Percentiles rank a stretch among this genome's conserved stretches.
Conservation (phyloP, 2,329 filamentous ascomycete genomes). For the Scedosporium apiospermum region DNA sequence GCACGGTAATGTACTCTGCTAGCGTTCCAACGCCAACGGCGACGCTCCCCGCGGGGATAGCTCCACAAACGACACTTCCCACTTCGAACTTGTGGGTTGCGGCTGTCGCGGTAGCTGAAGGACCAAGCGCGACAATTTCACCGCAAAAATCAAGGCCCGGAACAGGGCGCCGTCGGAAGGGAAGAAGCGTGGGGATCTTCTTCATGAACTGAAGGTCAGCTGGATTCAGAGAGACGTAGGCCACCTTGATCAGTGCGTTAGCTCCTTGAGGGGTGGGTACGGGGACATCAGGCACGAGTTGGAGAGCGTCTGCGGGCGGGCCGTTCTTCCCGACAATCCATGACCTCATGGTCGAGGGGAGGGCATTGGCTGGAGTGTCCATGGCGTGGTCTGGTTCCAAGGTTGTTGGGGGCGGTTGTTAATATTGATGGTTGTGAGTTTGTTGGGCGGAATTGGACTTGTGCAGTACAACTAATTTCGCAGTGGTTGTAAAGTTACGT, state of each 20-base stretch:
- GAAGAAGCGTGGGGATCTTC: conserved; percentile 19
- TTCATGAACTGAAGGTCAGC: conserved; percentile 23
- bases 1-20: conserved; percentile 24
- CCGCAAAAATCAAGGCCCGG: conserved; percentile 25
- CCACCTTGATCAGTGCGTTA: conserved; percentile 21
- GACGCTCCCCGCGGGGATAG: conserved; percentile 17
- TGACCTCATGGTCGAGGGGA: conserved; percentile 18
- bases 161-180: conserved; percentile 19
- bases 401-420: neutral
- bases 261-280: conserved; percentile 9
- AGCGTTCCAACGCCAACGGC: conserved; percentile 21
- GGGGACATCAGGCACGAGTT: conserved; percentile 14
- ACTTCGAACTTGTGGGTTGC: conserved; percentile 8
- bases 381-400: neutral
- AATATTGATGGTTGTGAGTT: neutral
- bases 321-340: conserved; percentile 18
- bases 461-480: too few relatives aligned
- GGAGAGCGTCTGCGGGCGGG: conserved; percentile 15
- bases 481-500: too few relatives aligned
- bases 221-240: conserved; percentile 26
- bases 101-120: conserved; percentile 7
- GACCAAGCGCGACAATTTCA: conserved; percentile 20
- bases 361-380: neutral
- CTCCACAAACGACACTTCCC: conserved; percentile 21
- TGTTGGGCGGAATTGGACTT: neutral